phyloP scores from a whole-genome alignment of 495 filamentous ascomycete species.

The Friedmanniomyces endolithicus region DNA sequence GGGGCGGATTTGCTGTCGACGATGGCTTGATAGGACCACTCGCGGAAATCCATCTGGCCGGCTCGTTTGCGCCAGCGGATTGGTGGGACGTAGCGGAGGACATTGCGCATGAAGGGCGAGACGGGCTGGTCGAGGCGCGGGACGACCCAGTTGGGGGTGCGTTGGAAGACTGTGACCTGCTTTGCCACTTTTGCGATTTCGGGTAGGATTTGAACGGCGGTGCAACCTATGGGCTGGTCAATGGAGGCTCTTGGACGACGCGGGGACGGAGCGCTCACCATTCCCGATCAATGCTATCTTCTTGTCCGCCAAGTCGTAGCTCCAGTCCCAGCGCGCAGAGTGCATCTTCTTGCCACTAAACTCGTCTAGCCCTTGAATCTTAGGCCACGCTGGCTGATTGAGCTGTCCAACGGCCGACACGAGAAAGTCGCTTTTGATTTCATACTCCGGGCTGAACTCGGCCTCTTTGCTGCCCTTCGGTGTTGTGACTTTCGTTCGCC shows the following conservation, averaged over 20 bases:
- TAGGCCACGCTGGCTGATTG: conserved; percentile 45
- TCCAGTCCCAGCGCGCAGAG: conserved; percentile 38
- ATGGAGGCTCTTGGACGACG: not conserved
- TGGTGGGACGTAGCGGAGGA: conserved; percentile 36
- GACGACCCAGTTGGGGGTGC: conserved; percentile 56
- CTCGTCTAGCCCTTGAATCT: conserved; percentile 42
- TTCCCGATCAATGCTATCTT: conserved; percentile 35
- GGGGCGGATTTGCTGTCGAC: conserved; percentile 28
- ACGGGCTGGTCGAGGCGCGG: conserved; percentile 36
- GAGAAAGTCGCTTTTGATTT: conserved; percentile 44
- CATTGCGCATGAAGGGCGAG: conserved; percentile 28
- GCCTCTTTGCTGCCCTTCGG: conserved; percentile 36
- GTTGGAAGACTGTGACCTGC: conserved; percentile 52
- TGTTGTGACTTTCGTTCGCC: conserved; percentile 37
- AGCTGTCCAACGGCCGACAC: conserved; percentile 55
- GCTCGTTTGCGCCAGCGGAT: conserved; percentile 38
- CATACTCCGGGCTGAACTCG: conserved; percentile 34
- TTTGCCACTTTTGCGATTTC: conserved; percentile 44
- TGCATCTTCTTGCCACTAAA: conserved; percentile 50
- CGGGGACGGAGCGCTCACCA: conserved; percentile 20
- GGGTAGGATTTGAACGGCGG: conserved; percentile 59
- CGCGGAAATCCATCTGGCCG: conserved; percentile 37
- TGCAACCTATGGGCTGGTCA: conserved; percentile 45
- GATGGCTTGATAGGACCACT: conserved; percentile 33
- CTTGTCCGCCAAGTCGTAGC: conserved; percentile 40